Base-by-base conservation (phyloP, 768 basidiomycete species). In the Boletus sp. region DNA sequence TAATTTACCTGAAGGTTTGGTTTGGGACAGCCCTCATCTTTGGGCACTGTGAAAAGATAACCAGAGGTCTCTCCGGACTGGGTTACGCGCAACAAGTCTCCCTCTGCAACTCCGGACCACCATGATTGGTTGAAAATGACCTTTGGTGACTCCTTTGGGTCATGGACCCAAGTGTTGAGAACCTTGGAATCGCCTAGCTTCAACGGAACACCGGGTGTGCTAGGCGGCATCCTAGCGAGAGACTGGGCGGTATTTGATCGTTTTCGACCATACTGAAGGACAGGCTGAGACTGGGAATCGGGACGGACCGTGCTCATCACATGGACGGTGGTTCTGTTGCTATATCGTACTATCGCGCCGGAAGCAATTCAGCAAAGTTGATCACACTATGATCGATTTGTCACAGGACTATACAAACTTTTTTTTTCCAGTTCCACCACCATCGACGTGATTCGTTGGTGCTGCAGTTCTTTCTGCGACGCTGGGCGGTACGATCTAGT, bases 101-200 rank as follows among this genome's bases (percentile, higher is more conserved):
- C 92, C 62, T 89, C 87, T 45, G 77, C 75, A 33, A 91, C 86
- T 3, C 92, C 92, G 7, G 89, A 88, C 87, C 89, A 91, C 68
- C 78, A 83, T 11, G 83, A 75, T 44, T 86, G 86, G 61, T 92
- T 92, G 68, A 94, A 79, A 17, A 84, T 75, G 53, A 90, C 84
- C 17, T 72, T 72, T 8, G 78, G 68, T 0, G 82, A 79, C 51
- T 87, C 83, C 64, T 84, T 86, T 36, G 78, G 64, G 55, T 90
- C 87, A 65, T 89, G 86, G 4, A 92, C 88, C 90, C 90, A 91
- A 12, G 80, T 77, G 37, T 84, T 87, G 47, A 92, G 73, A 2
- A 79, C 73, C 62, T 83, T 86, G 6, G 73, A 77, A 59, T 89
- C 89, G 14, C 89, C 89, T 20, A 82, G 64, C 65, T 80, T 79